phyloP scores from a whole-genome alignment of 495 filamentous ascomycete species.

The Polyplosphaeria fusca region DNA sequence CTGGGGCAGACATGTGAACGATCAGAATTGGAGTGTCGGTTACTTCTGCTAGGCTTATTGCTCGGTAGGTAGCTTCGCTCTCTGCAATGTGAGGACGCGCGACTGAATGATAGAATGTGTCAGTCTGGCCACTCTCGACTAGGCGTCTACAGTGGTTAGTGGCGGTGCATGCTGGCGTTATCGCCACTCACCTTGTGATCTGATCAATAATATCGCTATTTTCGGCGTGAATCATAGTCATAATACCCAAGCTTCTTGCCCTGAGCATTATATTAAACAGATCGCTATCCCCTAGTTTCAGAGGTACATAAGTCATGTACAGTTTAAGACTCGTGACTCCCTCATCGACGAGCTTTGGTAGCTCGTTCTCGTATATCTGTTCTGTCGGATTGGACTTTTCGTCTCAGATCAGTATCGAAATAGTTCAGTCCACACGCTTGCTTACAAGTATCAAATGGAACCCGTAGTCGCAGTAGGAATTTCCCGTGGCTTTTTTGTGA shows the following conservation, averaged over 20 bases:
- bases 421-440: no score
- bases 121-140: conserved; percentile 3
- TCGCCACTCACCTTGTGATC: not conserved
- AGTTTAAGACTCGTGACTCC: conserved; percentile 7
- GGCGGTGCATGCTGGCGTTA: not conserved
- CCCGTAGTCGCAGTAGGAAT: conserved; percentile 17
- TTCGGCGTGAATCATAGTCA: conserved; percentile 17
- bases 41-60: conserved; percentile 7
- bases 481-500: not conserved
- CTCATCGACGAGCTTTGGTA: not conserved
- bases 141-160: not conserved
- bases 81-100: conserved; percentile 10
- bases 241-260: conserved; percentile 6
- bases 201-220: conserved; percentile 13
- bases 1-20: conserved; percentile 8
- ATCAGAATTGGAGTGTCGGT: conserved; percentile 12
- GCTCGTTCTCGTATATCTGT: not conserved
- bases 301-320: conserved; percentile 14
- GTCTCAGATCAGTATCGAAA: no score
- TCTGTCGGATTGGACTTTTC: not conserved
- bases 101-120: conserved; percentile 8
- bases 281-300: conserved; percentile 5
- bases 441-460: conserved; percentile 19
- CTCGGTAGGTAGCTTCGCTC: conserved; percentile 15
- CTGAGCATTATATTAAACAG: conserved; percentile 9